These are phyloP conservation scores for Cryptosporidium meleagridis DNA, from an alignment of 169 alveolate species.

Conservation along the genomic window DNA sequence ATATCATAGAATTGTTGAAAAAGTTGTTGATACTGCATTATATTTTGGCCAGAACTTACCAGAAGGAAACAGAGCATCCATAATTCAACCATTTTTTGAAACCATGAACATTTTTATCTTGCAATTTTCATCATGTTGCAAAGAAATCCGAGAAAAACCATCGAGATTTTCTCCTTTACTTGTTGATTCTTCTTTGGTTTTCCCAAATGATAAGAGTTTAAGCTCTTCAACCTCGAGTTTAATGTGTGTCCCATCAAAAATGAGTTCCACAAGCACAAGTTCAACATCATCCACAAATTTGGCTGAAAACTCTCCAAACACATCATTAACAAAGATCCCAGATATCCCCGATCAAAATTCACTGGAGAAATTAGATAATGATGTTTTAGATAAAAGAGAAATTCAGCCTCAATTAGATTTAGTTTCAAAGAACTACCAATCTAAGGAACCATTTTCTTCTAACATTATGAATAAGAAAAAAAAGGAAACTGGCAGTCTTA, in stretches of 20 bases:
- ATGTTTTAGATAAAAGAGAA: not conserved
- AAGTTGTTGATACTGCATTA: conserved; percentile 66
- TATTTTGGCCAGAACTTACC: conserved; percentile 68
- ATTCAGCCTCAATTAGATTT: not conserved
- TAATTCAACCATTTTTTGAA: conserved; percentile 72
- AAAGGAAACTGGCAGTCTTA: not conserved
- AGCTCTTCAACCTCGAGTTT: conserved; percentile 8
- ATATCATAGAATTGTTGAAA: conserved; percentile 65
- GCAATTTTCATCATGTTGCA: conserved; percentile 69
- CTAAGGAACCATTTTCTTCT: conserved; percentile 19
- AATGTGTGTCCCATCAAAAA: not conserved
- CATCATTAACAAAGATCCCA: not conserved
- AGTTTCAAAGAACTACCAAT: not conserved
- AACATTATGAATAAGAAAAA: not conserved
- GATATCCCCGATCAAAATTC: not conserved
- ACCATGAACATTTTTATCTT: conserved; percentile 46
- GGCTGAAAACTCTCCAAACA: conserved; percentile 26
- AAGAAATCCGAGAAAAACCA: conserved; percentile 56
- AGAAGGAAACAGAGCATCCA: conserved; percentile 18
- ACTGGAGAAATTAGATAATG: not conserved
- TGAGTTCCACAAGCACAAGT: conserved; percentile 13
- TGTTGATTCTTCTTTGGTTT: conserved; percentile 35
- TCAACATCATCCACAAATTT: conserved; percentile 31
- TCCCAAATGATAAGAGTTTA: conserved; percentile 11
- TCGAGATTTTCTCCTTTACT: conserved; percentile 38